Conservation (phyloP, 2,329 filamentous ascomycete species). For the Aspergillus awamori region DNA sequence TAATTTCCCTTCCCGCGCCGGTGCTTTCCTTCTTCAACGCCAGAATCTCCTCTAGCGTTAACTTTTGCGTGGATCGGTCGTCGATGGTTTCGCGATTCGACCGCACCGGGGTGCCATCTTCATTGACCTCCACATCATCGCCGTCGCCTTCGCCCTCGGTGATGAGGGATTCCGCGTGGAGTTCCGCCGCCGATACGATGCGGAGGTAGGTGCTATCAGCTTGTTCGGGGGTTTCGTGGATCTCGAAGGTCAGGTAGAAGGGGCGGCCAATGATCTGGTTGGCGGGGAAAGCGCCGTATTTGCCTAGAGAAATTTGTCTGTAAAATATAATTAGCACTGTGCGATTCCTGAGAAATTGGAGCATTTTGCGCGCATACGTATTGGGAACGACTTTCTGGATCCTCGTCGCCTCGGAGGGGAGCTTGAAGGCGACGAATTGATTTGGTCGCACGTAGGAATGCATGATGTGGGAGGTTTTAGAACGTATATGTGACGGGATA, state of each 20-base stretch:
- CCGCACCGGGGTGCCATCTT: conserved; percentile 55
- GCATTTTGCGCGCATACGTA: conserved; percentile 57
- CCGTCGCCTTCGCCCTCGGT: conserved; percentile 45
- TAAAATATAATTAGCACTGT: conserved; percentile 14
- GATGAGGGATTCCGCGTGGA: conserved; percentile 76
- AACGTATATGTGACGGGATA: background rate
- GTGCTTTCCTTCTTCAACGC: conserved; percentile 71
- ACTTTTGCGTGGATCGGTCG: conserved; percentile 69
- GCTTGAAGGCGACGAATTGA: conserved; percentile 40
- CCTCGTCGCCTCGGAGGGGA: conserved; percentile 60
- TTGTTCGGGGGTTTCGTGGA: conserved; percentile 70
- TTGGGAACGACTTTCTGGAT: conserved; percentile 63
- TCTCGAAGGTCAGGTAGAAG: conserved; percentile 87
- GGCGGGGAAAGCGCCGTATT: conserved; percentile 87
- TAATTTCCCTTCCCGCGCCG: conserved; percentile 82
- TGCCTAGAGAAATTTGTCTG: conserved; percentile 84
- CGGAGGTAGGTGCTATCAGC: conserved; percentile 69
- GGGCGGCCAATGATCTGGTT: conserved; percentile 91
- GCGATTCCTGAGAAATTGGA: conserved; percentile 18
- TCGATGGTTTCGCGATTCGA: conserved; percentile 67
- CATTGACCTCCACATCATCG: conserved; percentile 37
- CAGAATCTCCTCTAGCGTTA: conserved; percentile 73
- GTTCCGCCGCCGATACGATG: conserved; percentile 76
- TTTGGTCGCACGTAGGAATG: conserved; percentile 43
- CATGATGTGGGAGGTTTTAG: conserved; percentile 29